These are phyloP conservation scores for Pseudohalonectria lignicola DNA, from an alignment of 2,329 filamentous ascomycete species.

Conservation along the genomic window DNA sequence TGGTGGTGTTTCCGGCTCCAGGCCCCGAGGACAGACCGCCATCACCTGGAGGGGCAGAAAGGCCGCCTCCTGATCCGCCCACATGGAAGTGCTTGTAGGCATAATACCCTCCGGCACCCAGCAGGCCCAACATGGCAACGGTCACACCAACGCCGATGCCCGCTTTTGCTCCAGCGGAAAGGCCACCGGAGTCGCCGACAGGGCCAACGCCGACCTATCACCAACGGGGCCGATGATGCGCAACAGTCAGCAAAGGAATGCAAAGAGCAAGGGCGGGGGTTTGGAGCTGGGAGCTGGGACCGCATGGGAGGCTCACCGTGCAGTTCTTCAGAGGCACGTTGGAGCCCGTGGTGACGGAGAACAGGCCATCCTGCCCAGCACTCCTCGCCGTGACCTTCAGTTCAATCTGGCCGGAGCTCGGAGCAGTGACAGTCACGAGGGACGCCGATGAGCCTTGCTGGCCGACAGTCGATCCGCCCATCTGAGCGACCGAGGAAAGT, in stretches of 20 bases:
- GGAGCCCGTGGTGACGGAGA: slow-evolving; percentile 10
- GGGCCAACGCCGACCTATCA: not conserved
- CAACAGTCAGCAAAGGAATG: not conserved
- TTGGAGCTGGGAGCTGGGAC: too few species aligned
- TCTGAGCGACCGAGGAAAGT: slow-evolving; percentile 7
- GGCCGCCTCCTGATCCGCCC: not conserved
- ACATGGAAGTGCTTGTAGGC: slow-evolving; percentile 6
- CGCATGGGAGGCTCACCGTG: slow-evolving; percentile 12
- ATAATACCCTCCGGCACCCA: slow-evolving; percentile 5
- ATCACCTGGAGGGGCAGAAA: not conserved
- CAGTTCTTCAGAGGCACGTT: slow-evolving; percentile 13
- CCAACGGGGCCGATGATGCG: not conserved
- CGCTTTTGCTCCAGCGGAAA: slow-evolving; percentile 8
- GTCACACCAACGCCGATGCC: slow-evolving; percentile 8
- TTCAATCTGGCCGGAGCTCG: slow-evolving; percentile 9
- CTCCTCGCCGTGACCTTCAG: slow-evolving; percentile 9
- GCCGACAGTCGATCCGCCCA: slow-evolving; percentile 8
- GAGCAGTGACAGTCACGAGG: slow-evolving; percentile 8
- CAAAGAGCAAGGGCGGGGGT: too few species aligned
- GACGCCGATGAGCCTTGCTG: not conserved
- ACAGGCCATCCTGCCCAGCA: slow-evolving; percentile 8
- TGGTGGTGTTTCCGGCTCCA: not conserved
- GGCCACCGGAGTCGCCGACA: slow-evolving; percentile 2
- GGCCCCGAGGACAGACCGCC: not conserved
- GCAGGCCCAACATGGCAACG: slow-evolving; percentile 4